Base-by-base conservation (phyloP, 2,329 filamentous ascomycete genomes). In the Fusarium domesticum region DNA sequence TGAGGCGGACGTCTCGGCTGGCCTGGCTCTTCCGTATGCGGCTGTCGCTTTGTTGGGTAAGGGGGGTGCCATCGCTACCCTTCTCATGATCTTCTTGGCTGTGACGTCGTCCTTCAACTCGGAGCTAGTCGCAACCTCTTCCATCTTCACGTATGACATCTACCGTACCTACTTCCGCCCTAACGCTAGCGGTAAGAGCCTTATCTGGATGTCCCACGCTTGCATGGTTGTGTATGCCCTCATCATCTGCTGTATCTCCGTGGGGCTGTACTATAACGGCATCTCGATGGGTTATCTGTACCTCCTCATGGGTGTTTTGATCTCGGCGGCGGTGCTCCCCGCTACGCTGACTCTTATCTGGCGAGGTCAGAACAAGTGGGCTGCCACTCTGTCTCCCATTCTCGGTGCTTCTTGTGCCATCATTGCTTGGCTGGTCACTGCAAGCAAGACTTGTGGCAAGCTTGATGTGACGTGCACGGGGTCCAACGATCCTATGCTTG, bases 251-350 rank as follows among this genome's bases (percentile, higher is more conserved):
- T 79, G 73, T 1, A 88, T 93, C 65, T 84, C 83, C 0, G 86
- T 87, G 1, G 89, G 86, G 0, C 76, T 92, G 1, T 81, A 72
- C 64, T 85, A 86, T 54, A 82, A 80, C 8, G 83, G 85, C 16
- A 86, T 95, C 49, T 85, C 81, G 8, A 93, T 95, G 87, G 89
- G 89, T 15, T 93, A 91, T 58, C 75, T 95, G 6, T 95, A 93
- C 63, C 74, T 95, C 8, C 78, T 95, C 60, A 95, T 95, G 90
- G 90, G 90, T 12, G 86, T 89, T 37, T 87, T 95, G 57, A 92
- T 95, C 62, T 89, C 84, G 0, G 80, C 86, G 0, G 89, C 88
- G 3, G 89, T 95, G 5, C 76, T 96, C 15, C 90, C 90, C 0
- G 87, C 88, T 0, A 84, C 87, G 0, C 72, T 95, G 51, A 87